phyloP scores from a whole-genome alignment of 331 rosid genomes.

The Dryas integrifolia region DNA sequence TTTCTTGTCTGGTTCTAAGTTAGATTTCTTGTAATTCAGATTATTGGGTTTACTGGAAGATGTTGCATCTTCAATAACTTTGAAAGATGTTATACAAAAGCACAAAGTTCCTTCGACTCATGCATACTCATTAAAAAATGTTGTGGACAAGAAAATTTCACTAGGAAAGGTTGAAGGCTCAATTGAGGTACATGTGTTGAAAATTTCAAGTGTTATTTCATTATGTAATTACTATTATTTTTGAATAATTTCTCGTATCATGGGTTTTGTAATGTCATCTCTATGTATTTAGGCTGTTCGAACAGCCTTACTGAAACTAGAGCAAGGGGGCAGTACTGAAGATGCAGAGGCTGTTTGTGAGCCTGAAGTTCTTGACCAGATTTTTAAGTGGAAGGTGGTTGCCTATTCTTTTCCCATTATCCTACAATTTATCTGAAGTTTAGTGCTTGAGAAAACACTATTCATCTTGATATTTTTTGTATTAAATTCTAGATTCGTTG shows the following conservation, averaged over 20 bases:
- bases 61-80: slow-evolving; percentile 26
- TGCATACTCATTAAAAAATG: slow-evolving; percentile 20
- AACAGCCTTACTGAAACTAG: slow-evolving; percentile 47
- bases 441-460: background rate
- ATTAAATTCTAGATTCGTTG: background rate
- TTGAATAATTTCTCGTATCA: background rate
- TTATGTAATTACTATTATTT: background rate
- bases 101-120: slow-evolving; percentile 18
- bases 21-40: slow-evolving; percentile 27
- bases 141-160: slow-evolving; percentile 36
- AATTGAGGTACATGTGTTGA: slow-evolving; percentile 40
- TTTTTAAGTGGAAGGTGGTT: slow-evolving; percentile 61
- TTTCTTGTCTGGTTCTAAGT: background rate
- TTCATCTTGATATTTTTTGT: background rate
- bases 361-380: slow-evolving; percentile 43
- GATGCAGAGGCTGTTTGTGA: slow-evolving; percentile 68
- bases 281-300: slow-evolving; percentile 48
- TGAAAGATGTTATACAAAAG: slow-evolving; percentile 35
- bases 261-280: slow-evolving; percentile 10
- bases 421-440: background rate
- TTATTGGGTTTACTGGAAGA: slow-evolving; percentile 41
- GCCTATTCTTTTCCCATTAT: slow-evolving; percentile 5
- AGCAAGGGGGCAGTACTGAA: slow-evolving; percentile 52
- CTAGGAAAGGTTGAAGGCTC: slow-evolving; percentile 61
- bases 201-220: background rate